These are phyloP conservation scores for Fomitopsis betulina DNA, from an alignment of 1,284 basidiomycete species.

Conservation along the genomic window DNA sequence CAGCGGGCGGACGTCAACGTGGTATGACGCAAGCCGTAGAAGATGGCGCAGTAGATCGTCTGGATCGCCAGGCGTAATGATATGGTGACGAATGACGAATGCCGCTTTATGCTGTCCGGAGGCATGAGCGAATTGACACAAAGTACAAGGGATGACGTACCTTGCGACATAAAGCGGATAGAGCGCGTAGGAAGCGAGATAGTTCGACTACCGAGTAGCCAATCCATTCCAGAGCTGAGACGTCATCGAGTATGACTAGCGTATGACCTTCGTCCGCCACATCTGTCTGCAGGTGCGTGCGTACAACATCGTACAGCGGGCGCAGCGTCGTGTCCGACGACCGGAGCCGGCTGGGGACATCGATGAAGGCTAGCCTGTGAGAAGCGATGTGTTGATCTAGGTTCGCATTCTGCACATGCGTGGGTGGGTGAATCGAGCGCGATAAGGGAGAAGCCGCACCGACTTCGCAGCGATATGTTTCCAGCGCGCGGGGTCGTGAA, in stretches of 20 bases:
- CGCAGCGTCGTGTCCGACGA: conserved; percentile 20
- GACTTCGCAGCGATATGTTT: conserved; percentile 56
- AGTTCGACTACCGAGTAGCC: conserved; percentile 48
- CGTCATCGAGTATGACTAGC: conserved; percentile 63
- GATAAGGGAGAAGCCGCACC: conserved; percentile 32
- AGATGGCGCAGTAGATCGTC: conserved; percentile 56
- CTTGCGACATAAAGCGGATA: conserved; percentile 50
- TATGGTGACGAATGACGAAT: conserved; percentile 60
- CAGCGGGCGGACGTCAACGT: conserved; percentile 64
- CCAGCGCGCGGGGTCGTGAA: conserved; percentile 54
- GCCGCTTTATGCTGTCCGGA: conserved; percentile 40
- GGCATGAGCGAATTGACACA: not conserved
- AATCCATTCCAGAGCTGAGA: conserved; percentile 63
- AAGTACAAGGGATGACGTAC: conserved; percentile 26
- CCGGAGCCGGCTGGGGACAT: conserved; percentile 26
- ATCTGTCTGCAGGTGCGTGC: conserved; percentile 14
- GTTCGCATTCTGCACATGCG: conserved; percentile 45
- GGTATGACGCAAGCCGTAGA: conserved; percentile 55
- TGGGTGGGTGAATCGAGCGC: not conserved
- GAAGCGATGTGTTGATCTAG: conserved; percentile 39
- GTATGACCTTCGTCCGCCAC: conserved; percentile 9
- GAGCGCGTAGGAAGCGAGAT: conserved; percentile 50
- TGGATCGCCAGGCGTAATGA: conserved; percentile 45
- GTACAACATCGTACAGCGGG: conserved; percentile 31
- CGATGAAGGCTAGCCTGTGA: conserved; percentile 46